Evolutionary conservation across 768 basidiomycete species (phyloP).

Genomic region (Guyanaporus albipodus): DNA sequence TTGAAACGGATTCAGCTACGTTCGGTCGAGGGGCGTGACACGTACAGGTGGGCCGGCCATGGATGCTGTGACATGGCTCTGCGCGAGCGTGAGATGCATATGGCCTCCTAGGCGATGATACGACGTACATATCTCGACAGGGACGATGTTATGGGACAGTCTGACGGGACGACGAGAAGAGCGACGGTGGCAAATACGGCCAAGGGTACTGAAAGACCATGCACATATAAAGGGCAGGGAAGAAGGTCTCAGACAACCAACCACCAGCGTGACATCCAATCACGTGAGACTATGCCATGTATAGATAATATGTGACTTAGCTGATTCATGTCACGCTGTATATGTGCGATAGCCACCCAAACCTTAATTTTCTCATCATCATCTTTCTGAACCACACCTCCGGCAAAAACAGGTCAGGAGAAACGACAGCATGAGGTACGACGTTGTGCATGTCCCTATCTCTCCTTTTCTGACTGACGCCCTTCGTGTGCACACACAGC

Average conservation of each 20-base stretch:
- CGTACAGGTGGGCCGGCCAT: constrained; percentile 24
- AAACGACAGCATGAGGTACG: constrained; percentile 32
- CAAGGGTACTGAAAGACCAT: constrained; percentile 7
- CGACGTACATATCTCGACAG: constrained; percentile 7
- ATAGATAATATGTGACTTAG: constrained; percentile 9
- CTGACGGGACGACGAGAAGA: no score
- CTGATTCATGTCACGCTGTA: constrained; percentile 34
- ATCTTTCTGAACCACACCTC: constrained; percentile 20
- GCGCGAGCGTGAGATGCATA: constrained; percentile 7
- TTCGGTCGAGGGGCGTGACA: not conserved
- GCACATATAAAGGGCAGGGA: constrained; percentile 9
- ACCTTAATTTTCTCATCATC: constrained; percentile 27
- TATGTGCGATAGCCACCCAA: constrained; percentile 30
- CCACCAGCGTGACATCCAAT: constrained; percentile 16
- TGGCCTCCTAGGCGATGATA: not conserved
- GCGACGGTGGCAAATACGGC: no score
- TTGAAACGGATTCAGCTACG: constrained; percentile 1
- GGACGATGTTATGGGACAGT: no score
- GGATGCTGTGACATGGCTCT: constrained; percentile 26
- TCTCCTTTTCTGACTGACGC: not conserved
- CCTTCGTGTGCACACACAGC: constrained; percentile 22
- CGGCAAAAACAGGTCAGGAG: constrained; percentile 15
- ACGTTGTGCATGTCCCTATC: not conserved
- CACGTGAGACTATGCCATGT: constrained; percentile 11
- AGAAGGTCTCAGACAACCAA: constrained; percentile 13